Percentiles rank a stretch among this genome's conserved stretches.
These are phyloP conservation scores for Neofusicoccum laricinum DNA, from an alignment of 2,329 filamentous ascomycete genomes.

Conservation along the genomic window DNA sequence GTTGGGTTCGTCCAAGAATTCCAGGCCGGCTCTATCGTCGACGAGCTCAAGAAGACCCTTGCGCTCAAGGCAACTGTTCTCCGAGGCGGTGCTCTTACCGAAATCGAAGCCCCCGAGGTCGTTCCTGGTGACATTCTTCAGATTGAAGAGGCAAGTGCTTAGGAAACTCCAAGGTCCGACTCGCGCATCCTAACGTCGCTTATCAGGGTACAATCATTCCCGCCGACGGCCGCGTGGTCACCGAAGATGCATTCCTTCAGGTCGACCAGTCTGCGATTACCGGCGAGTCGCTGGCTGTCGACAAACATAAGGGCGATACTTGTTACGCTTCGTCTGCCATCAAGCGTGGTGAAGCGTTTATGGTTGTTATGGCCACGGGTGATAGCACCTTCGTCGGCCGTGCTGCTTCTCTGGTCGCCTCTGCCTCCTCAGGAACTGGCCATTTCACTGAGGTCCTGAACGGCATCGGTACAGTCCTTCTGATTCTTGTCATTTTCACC, in stretches of 20 bases:
- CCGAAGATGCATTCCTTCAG: constrained; percentile 79
- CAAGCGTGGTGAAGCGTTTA: constrained; percentile 84
- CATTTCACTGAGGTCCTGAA: constrained; percentile 92
- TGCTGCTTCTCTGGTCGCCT: constrained; percentile 79
- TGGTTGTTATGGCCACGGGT: constrained; percentile 79
- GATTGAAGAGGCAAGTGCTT: constrained; percentile 64
- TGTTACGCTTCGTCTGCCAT: constrained; percentile 84
- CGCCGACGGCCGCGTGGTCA: constrained; percentile 82
- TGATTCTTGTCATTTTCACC: constrained; percentile 77
- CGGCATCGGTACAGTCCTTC: constrained; percentile 76
- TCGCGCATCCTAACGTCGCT: not conserved
- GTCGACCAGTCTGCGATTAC: constrained; percentile 92
- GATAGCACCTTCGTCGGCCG: constrained; percentile 89
- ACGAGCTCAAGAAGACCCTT: constrained; percentile 85
- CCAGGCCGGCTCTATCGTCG: constrained; percentile 86
- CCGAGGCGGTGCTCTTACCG: constrained; percentile 73
- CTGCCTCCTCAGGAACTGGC: constrained; percentile 69
- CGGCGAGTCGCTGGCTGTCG: constrained; percentile 85
- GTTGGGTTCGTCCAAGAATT: constrained; percentile 90
- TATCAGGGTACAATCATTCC: constrained; percentile 74
- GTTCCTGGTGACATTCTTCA: constrained; percentile 88
- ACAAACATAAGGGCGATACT: constrained; percentile 78
- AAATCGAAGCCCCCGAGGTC: constrained; percentile 78
- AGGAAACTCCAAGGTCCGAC: not conserved
- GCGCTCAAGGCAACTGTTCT: constrained; percentile 85